Evolutionary conservation across 2,329 filamentous ascomycete species (phyloP), one percentile per base, ranked within the genome.

Genomic region (Didymella pomorum): DNA sequence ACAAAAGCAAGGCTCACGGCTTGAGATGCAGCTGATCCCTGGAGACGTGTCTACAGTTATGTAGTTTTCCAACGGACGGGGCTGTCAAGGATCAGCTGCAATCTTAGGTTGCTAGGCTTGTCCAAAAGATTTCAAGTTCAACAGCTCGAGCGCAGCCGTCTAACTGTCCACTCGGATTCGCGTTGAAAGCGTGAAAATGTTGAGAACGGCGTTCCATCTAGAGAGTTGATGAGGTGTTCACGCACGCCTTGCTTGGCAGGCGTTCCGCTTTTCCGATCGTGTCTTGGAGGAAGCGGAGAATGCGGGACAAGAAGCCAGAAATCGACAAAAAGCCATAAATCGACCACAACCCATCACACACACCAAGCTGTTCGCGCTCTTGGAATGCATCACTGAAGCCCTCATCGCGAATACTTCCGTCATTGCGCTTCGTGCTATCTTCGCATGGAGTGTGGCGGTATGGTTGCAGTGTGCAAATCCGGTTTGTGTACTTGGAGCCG

Each of bases 171-270:
- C 16, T 23, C 5, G 4, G 6, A 1, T 35, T 11, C 37, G 28
- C 10, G 8, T 33, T 25, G 23, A 25, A 12, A n/a, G 47, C 16
- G 9, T 16, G 9, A 18, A 12, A 6, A 14, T 5, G 26, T 42
- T 3, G 10, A 33, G 9, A 37, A 4, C 20, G 11, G n/a, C n/a
- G n/a, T n/a, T n/a, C n/a, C n/a, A n/a, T n/a, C n/a, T n/a, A n/a
- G n/a, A n/a, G n/a, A n/a, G n/a, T n/a, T n/a, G n/a, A n/a, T n/a
- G n/a, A n/a, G n/a, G n/a, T n/a, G n/a, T n/a, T n/a, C n/a, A n/a
- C n/a, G n/a, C n/a, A n/a, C n/a, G n/a, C n/a, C 39, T 47, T 50
- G 50, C 57, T 60, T 60, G 57, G 57, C 52, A 52, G 42, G 37
- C 35, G 31, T 44, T 60, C 57, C 52, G 52, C 57, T 60, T 35